A percentile compares a stretch with the other conserved stretches of the same genome.
These are phyloP conservation scores for Sporobolus alterniflorus DNA, from an alignment of 202 grass and related monocot species.

Conservation along the genomic window DNA sequence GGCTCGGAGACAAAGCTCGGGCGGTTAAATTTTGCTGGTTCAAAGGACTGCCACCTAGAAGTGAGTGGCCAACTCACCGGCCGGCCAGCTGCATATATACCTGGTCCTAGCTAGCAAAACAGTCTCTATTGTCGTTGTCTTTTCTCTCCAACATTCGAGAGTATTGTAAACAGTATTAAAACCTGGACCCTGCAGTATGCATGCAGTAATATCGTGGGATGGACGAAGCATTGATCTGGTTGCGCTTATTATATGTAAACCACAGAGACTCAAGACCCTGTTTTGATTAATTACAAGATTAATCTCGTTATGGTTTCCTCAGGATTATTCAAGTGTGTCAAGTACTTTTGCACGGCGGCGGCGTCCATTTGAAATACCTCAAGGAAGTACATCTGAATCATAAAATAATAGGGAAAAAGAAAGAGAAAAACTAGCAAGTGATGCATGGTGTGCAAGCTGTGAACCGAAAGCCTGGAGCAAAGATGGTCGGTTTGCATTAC, in stretches of 20 bases:
- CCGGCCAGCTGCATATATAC: conserved; percentile 9
- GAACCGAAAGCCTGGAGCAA: conserved; percentile 60
- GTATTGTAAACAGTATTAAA: neutral
- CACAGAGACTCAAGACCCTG: neutral
- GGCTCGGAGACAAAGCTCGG: conserved; percentile 54
- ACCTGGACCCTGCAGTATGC: neutral
- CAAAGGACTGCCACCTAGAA: conserved; percentile 57
- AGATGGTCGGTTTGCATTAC: conserved; percentile 40
- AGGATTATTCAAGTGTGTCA: neutral
- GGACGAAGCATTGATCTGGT: no score
- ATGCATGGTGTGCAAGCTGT: conserved; percentile 48
- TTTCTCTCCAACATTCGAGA: neutral
- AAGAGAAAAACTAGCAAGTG: no score
- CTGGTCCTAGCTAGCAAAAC: conserved; percentile 36
- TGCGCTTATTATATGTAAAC: neutral
- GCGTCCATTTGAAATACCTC: neutral
- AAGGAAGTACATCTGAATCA: neutral
- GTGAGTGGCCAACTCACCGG: conserved; percentile 51
- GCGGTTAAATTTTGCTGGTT: conserved; percentile 64
- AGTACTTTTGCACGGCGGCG: neutral
- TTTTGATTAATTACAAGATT: no score
- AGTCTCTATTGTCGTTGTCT: neutral
- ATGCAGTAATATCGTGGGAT: neutral
- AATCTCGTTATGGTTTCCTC: no score
- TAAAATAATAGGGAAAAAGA: neutral